Conservation (phyloP, 1,139 yeast genomes). For the Zhuliangozyma parablackwelliae region DNA sequence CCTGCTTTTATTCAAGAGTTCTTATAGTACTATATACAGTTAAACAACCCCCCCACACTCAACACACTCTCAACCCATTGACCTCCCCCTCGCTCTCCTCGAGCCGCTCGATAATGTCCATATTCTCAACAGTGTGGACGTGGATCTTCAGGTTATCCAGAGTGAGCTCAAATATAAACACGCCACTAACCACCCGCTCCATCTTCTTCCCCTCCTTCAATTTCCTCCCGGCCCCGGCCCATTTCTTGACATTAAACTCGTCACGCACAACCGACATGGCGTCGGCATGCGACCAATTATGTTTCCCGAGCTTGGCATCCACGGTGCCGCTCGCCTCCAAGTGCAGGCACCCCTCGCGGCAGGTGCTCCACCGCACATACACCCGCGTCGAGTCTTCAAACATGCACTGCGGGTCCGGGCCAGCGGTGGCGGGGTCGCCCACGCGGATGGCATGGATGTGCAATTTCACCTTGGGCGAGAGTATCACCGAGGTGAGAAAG, state of each 20-base stretch:
- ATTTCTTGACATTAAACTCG: conserved; percentile 16
- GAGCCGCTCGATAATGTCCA: conserved; percentile 55
- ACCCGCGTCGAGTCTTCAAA: conserved; percentile 48
- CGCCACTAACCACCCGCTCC: conserved; percentile 58
- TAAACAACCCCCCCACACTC: too few relatives aligned
- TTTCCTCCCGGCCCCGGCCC: conserved; percentile 14
- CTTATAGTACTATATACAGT: too few relatives aligned
- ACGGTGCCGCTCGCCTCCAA: conserved; percentile 26
- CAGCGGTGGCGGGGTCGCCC: conserved; percentile 1
- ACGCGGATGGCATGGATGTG: conserved; percentile 46
- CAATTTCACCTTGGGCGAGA: conserved; percentile 45
- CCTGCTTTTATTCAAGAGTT: too few relatives aligned
- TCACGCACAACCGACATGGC: conserved; percentile 17
- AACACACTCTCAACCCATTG: too few relatives aligned
- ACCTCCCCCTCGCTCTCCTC: conserved; percentile 12
- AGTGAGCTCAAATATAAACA: conserved; percentile 72
- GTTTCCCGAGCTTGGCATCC: conserved; percentile 36
- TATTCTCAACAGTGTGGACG: conserved; percentile 76
- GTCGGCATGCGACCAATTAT: conserved; percentile 36
- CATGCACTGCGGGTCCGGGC: conserved; percentile 28
- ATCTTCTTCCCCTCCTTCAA: conserved; percentile 25
- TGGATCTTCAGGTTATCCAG: conserved; percentile 51
- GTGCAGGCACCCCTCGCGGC: conserved; percentile 49
- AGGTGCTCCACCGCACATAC: conserved; percentile 60
- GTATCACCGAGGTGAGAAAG: conserved; percentile 48